phyloP scores from a whole-genome alignment of 176 grass and related monocot species.

The Alopecurus myosuroides region DNA sequence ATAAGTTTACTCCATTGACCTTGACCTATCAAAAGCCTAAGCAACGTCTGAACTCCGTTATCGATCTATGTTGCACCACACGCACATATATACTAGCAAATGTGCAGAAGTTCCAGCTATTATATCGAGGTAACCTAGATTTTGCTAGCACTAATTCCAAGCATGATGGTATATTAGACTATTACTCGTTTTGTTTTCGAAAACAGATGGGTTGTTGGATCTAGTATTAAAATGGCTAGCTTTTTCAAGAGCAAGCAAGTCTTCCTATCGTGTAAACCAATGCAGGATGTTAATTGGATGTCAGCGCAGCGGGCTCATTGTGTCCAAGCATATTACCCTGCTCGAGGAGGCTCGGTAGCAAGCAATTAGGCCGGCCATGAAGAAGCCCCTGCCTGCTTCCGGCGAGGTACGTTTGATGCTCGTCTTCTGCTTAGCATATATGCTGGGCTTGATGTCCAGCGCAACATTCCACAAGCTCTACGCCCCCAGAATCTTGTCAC shows the following conservation, averaged over 20 bases:
- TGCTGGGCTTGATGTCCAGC: background rate
- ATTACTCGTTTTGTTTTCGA: no score
- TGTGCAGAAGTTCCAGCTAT: background rate
- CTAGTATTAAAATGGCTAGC: no score
- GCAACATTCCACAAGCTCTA: background rate
- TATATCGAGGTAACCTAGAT: no score
- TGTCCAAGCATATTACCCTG: no score
- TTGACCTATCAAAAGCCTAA: background rate
- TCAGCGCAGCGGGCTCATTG: no score
- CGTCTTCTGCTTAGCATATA: background rate
- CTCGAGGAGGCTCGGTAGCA: background rate
- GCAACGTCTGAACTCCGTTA: background rate
- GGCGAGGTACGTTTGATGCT: background rate
- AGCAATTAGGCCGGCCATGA: background rate
- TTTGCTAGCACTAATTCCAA: no score
- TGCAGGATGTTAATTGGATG: background rate
- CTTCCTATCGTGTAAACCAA: background rate
- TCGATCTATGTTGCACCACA: background rate
- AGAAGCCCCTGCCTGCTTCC: background rate
- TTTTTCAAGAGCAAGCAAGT: conserved; percentile 7
- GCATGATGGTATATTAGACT: no score
- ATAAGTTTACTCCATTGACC: background rate
- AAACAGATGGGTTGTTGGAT: no score
- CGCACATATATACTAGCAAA: background rate
- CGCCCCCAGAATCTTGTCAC: background rate